A percentile compares a stretch with the other conserved stretches of the same genome.
These are phyloP conservation scores for Paspalum notatum DNA, from an alignment of 176 grass and related monocot species.

Conservation along the genomic window DNA sequence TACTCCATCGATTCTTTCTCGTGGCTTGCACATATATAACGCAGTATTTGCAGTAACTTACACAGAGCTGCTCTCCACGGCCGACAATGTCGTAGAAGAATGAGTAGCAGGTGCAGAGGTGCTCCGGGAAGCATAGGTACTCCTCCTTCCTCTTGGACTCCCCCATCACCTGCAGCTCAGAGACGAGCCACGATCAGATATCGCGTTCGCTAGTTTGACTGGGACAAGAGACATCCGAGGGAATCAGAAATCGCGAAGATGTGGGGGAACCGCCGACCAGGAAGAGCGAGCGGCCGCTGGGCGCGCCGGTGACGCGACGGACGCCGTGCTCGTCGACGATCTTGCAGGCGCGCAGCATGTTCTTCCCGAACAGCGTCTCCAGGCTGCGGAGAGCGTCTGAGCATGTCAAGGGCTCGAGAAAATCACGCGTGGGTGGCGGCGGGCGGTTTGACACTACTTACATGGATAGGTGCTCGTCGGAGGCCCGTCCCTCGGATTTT, in stretches of 20 bases:
- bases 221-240: background rate
- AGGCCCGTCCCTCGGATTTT: slow-evolving; percentile 52
- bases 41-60: slow-evolving; percentile 38
- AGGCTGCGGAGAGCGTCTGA: slow-evolving; percentile 47
- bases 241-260: background rate
- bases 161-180: slow-evolving; percentile 65
- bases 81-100: slow-evolving; percentile 96
- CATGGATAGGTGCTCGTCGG: slow-evolving; percentile 84
- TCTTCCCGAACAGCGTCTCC: slow-evolving; percentile 87
- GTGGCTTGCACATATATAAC: background rate
- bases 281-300: slow-evolving; percentile 85
- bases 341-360: slow-evolving; percentile 81
- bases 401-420: background rate
- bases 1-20: background rate
- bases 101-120: slow-evolving; percentile 95
- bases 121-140: slow-evolving; percentile 89
- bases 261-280: slow-evolving; percentile 47
- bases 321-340: slow-evolving; percentile 91
- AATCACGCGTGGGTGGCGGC: background rate
- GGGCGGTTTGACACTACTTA: slow-evolving; percentile 40
- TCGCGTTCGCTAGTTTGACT: background rate
- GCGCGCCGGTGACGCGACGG: slow-evolving; percentile 60
- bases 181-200: background rate
- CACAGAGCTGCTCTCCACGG: slow-evolving; percentile 75
- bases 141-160: slow-evolving; percentile 97